Evolutionary conservation across 73 alveolate genomes (phyloP), one percentile per base, ranked within the genome.

Genomic region (Uronychia binucleata): DNA sequence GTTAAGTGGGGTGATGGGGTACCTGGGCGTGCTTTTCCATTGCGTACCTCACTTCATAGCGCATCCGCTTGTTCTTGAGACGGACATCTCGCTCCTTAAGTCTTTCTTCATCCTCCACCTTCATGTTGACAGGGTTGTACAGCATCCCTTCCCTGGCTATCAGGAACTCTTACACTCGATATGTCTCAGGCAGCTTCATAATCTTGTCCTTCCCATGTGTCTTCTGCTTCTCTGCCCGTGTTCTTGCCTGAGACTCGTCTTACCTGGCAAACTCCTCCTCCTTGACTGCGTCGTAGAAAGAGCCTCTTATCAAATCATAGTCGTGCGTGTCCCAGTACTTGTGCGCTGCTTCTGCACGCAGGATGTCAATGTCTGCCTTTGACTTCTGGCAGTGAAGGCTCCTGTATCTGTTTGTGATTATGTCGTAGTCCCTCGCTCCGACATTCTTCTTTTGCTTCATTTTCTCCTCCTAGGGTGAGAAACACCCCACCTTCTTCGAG

Each of bases 311-410:
- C 26, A 94, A 93, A 88, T 97, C 96, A 79, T 88, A 97, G 86
- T 93, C 93, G 79, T 97, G 96, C 30, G 93, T 88, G 85, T 95
- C 81, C 97, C 98, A 97, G 87, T 93, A 97, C 77, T 89, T 89
- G 77, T 91, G 78, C 31, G 99, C 98, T 25, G 99, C 97, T 82
- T 95, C 93, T 31, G 86, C 84, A 82, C 94, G 85, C 28, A 89
- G 76, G 57, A 96, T 88, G 74, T 97, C 98, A 79, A 88, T 84
- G 78, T 97, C 99, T 25, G 90, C 78, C 58, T 87, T 88, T 0
- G 81, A 79, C 82, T 97, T 97, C 78, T 91, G 97, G 46, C 94
- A 98, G 88, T 97, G 95, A 75, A 79, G 86, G 33, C 86, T 88
- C 59, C 91, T 78, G 90, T 97, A 97, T 59, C 96, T 80, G 59